Conservation (phyloP, 768 basidiomycete species). For the Rhodotorula paludigena region DNA sequence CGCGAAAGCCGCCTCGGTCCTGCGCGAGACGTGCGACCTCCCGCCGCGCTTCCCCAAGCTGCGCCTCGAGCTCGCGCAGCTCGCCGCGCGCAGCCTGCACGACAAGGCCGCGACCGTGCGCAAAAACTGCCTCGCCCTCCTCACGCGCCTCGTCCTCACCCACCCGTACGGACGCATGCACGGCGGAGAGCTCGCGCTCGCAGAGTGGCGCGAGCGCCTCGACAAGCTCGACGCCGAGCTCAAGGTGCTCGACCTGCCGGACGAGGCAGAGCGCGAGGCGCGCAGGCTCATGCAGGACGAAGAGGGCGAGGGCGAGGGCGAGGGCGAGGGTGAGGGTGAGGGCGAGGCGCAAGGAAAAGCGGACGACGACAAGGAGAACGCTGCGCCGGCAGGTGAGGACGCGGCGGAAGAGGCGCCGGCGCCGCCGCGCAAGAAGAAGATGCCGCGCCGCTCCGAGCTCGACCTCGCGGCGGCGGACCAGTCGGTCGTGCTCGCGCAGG, state of each 20-base stretch:
- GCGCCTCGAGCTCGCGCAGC: conserved; percentile 65
- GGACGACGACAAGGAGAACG: conserved; percentile 46
- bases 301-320: conserved; percentile 47
- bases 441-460: conserved; percentile 47
- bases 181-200: conserved; percentile 69
- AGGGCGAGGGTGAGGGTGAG: conserved; percentile 43
- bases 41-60: conserved; percentile 79
- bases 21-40: conserved; percentile 71
- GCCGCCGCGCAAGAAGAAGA: conserved; percentile 52
- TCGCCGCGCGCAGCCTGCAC: conserved; percentile 73
- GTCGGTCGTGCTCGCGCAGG: conserved; percentile 66
- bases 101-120: conserved; percentile 89
- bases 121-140: conserved; percentile 69
- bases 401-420: conserved; percentile 46
- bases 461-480: conserved; percentile 62
- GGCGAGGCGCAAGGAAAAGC: conserved; percentile 52
- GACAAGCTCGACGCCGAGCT: conserved; percentile 60
- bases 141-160: conserved; percentile 70
- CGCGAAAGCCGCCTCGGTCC: conserved; percentile 71
- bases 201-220: conserved; percentile 71
- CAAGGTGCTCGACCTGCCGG: conserved; percentile 60
- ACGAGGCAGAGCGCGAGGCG: conserved; percentile 47
- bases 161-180: conserved; percentile 83
- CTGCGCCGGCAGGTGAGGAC: conserved; percentile 7
- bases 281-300: conserved; percentile 54